Evolutionary conservation across 2,329 filamentous ascomycete species (phyloP), one percentile per base, ranked within the genome.

Genomic region (Xylaria sp.): DNA sequence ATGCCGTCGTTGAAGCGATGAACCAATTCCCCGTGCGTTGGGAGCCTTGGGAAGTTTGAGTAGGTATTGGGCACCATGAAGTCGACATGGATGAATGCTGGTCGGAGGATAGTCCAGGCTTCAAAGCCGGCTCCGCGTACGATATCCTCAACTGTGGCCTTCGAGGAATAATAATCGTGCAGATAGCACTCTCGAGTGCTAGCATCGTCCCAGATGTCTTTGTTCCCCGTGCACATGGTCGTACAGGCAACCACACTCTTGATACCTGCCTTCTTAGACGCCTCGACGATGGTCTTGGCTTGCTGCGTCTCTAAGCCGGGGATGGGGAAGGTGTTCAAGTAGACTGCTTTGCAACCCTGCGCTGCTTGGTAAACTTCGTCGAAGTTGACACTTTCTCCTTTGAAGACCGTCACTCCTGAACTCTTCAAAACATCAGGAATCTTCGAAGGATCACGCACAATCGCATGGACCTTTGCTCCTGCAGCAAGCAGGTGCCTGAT

Each of bases 161-260:
- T 84, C 57, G 80, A 82, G 34, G 70, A 61, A 63, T 76, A 84
- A 69, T 84, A 81, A 0, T 23, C 67, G 39, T 51, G 63, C n/a
- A 81, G 66, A 0, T 55, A 15, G 5, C 51, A 13, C 13, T 72
- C 58, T 18, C 73, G 61, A 0, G 70, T 73, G 1, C 13, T 28
- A 0, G 64, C 55, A 4, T 76, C 69, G 4, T 77, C 74, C 78
- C 78, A 80, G 2, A 76, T 9, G 0, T 55, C 51, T 54, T 50
- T 76, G 15, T 72, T 20, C 1, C 63, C 69, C 0, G 74, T 72
- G 46, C 15, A 48, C 46, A 78, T 66, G 15, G 74, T 74, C 0
- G 80, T 80, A 6, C 71, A 58, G 0, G 64, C 74, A 1, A 81
- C 76, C 18, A 80, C 60, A 25, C 25, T 74, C 55, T 77, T 71